These are phyloP conservation scores for Kregervanrija fluxuum DNA, from an alignment of 805 yeast species.

Conservation along the genomic window DNA sequence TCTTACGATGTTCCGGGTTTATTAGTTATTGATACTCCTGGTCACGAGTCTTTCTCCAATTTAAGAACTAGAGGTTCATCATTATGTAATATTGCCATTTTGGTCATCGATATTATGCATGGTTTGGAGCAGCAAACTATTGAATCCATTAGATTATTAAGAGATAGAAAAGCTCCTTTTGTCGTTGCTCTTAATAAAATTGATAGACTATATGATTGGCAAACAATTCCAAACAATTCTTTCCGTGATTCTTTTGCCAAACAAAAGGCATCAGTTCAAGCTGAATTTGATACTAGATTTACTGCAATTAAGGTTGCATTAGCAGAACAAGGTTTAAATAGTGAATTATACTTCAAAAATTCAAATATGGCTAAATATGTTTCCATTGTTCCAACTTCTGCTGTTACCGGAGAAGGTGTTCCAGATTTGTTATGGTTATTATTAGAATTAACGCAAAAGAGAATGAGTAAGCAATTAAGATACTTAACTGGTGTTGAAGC, in stretches of 20 bases:
- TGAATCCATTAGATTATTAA: constrained; percentile 83
- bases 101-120: constrained; percentile 98
- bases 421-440: constrained; percentile 96
- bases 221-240: constrained; percentile 81
- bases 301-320: constrained; percentile 81
- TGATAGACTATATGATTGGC: constrained; percentile 96
- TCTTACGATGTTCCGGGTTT: constrained; percentile 95
- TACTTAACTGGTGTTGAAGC: constrained; percentile 92
- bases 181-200: constrained; percentile 95
- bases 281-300: constrained; percentile 85
- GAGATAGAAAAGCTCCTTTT: constrained; percentile 97
- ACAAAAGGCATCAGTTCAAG: constrained; percentile 79
- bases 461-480: constrained; percentile 98
- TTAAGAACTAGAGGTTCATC: constrained; percentile 98
- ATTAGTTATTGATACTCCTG: constrained; percentile 96
- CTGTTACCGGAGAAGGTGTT: constrained; percentile 99
- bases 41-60: constrained; percentile 98
- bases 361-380: constrained; percentile 89
- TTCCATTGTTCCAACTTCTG: constrained; percentile 96
- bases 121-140: constrained; percentile 97
- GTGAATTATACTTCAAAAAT: constrained; percentile 94
- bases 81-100: constrained; percentile 96
- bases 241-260: constrained; percentile 88
- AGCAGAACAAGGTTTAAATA: constrained; percentile 97
- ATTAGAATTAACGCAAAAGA: constrained; percentile 91